phyloP scores from a whole-genome alignment of 305 asterid species.

The Solanum hybrid region DNA sequence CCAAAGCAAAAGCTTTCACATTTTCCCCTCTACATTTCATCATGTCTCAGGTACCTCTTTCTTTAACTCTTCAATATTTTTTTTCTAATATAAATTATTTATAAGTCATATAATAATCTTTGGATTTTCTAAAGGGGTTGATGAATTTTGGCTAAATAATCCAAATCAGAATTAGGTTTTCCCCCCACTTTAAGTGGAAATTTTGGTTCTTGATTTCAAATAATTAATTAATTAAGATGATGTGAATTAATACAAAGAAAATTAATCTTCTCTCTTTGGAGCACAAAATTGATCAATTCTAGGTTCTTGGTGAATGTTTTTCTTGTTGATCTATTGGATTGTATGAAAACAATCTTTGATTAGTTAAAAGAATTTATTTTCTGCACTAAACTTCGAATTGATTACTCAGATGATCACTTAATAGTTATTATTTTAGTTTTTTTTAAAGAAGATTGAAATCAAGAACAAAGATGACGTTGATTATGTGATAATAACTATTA shows the following conservation, averaged over 20 bases:
- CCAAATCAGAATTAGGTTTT: neutral
- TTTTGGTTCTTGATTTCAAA: neutral
- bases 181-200: neutral
- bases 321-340: neutral
- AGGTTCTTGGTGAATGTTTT: neutral
- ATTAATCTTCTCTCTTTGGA: neutral
- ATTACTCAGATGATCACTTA: neutral
- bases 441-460: neutral
- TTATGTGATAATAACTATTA: neutral
- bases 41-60: conserved; percentile 26
- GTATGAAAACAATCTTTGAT: neutral
- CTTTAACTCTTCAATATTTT: neutral
- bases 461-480: no score
- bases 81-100: neutral
- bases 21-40: neutral
- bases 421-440: neutral
- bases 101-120: neutral
- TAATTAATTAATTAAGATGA: neutral
- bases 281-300: neutral
- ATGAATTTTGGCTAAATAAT: neutral
- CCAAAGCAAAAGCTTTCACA: neutral
- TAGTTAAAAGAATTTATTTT: neutral
- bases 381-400: neutral
- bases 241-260: neutral
- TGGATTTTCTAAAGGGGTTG: neutral